Base-by-base conservation (phyloP, 1,139 yeast species). In the Sugiyamaella paludigena region DNA sequence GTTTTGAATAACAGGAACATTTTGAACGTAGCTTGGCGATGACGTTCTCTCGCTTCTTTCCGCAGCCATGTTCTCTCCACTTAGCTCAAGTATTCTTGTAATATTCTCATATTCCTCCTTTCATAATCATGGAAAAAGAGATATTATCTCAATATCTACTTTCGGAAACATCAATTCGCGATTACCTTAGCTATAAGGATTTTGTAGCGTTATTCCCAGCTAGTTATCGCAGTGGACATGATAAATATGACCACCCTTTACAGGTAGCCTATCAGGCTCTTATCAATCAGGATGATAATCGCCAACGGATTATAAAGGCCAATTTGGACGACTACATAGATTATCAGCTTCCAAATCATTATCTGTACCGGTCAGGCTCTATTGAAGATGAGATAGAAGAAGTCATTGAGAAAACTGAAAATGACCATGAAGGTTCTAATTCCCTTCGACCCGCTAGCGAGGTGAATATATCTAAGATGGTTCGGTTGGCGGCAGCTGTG, bases 151-250 rank as follows among this genome's bases (percentile, higher is more conserved):
- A 55, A 16, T 59, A 51, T 41, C 50, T 59, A 41, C 53, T 54
- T 6, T 43, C 53, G 13, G 56, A 58, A 40, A 57, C 63, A 5
- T 49, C 59, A 2, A 33, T 58, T 16, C 46, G 53, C 8, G 59
- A 58, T 34, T 48, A 49, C 19, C 30, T 52, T 13, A 37, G 55
- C 2, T 51, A 45, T 33, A 45, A 45, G 11, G 52, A 57, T 31
- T 57, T 55, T 40, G 37, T 44, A 12, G 41, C 39, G 8, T 49
- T 55, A n/a, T 48, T 48, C n/a, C 52, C 52, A 8, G 16, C 47
- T 24, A 39, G 35, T 29, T 4, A 16, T 19, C 40, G 36, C 4
- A 11, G 9, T 28, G 40, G 35, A 28, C 33, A 28, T 26, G 28
- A 11, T 6, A 26, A 34, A 13, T 39, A 34, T 7, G 13, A 24